Percentiles rank a stretch among this genome's conserved stretches.
Conservation (phyloP, 257 asterid species). For the Gentiana macrophylla region DNA sequence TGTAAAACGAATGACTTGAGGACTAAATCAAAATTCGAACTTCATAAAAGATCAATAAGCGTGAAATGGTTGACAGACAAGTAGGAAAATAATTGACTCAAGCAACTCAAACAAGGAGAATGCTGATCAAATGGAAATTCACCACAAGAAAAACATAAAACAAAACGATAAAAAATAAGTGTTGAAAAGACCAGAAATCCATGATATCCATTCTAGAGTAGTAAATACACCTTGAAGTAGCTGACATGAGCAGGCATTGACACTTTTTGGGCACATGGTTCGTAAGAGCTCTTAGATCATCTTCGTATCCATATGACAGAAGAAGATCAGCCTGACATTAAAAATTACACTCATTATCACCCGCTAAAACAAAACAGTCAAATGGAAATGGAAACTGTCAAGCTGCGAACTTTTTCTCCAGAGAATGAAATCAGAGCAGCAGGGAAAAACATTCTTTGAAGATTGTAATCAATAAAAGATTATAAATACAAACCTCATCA, state of each 20-base stretch:
- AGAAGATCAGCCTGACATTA: slow-evolving; percentile 89
- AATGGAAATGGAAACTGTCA: no score
- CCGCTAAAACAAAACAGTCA: neutral
- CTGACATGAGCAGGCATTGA: slow-evolving; percentile 98
- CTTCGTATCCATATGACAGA: slow-evolving; percentile 85
- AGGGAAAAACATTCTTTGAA: no score
- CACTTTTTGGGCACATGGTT: slow-evolving; percentile 74
- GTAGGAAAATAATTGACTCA: neutral
- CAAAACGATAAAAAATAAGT: neutral
- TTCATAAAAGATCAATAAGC: neutral
- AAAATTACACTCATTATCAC: slow-evolving; percentile 12
- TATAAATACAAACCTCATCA: slow-evolving; percentile 61
- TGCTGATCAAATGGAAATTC: no score
- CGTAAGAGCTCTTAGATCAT: slow-evolving; percentile 71
- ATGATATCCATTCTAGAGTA: neutral
- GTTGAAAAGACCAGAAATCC: slow-evolving; percentile 1
- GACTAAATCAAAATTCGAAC: neutral
- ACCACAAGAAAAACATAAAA: neutral
- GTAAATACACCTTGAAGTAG: slow-evolving; percentile 72
- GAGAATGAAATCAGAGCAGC: no score
- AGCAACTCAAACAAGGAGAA: neutral
- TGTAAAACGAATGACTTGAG: no score
- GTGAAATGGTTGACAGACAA: no score
- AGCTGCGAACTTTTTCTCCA: no score
- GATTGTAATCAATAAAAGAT: no score